Evolutionary conservation across 257 asterid genomes (phyloP), one percentile per base, ranked within the genome.

Genomic region (Capsicum baccatum): DNA sequence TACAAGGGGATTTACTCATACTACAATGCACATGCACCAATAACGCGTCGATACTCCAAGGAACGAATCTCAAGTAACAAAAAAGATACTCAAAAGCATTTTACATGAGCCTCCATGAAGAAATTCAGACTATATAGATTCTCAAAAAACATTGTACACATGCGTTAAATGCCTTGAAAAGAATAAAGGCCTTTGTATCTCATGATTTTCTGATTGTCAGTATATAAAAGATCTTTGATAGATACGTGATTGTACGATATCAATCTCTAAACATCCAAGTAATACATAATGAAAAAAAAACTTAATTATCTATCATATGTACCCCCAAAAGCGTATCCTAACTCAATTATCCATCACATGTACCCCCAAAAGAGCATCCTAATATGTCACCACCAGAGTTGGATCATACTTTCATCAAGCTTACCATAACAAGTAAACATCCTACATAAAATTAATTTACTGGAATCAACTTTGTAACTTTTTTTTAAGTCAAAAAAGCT

Each of bases 51-150:
- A 76, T 76, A 52, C 62, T 52, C 81, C 81, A 52, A 50, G 47
- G 21, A 50, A 74, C 47, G 50, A 74, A 74, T 12, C 21, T 60
- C 11, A 74, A 74, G 47, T 8, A 74, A 74, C 62, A 50, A 74
- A 52, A 16, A 6, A 73, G 57, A 73, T 47, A 4, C 42, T 47
- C 59, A 73, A 50, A 74, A 67, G n/a, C 11, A 66, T 33, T 33
- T 35, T 6, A 13, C n/a, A 35, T 33, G 48, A 66, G n/a, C 19
- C 50, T 26, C 11, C 8, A 73, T 54, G 79, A 69, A 39, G 2
- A 39, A 69, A 39, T 13, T 14, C 55, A 69, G 33, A 69, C 10
- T 26, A 26, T 26, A 44, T 37, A 35, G 14, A 9, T 69, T 42
- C 56, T 70, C 79, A 17, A 16, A 37, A 39, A 3, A 42, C 35